Conservation (phyloP, 2,329 filamentous ascomycete species). For the Thermomyces lanuginosus region DNA sequence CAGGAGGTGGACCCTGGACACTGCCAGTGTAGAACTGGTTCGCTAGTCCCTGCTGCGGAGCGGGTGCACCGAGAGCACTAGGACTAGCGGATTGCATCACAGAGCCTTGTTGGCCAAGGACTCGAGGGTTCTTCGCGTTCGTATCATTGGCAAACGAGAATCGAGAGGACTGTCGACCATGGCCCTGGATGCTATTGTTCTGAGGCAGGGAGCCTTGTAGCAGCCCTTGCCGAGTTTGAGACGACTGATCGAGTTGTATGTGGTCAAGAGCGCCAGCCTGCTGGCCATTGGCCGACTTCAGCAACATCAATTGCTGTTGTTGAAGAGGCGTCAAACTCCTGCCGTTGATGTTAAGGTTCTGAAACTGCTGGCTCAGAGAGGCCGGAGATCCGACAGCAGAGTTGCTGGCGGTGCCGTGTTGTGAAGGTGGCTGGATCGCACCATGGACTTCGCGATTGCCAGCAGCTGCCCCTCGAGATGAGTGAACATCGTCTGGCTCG, state of each 20-base stretch:
- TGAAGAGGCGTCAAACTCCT: conserved; percentile 70
- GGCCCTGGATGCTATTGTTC: conserved; percentile 43
- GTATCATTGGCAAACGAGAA: conserved; percentile 74
- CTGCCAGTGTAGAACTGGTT: conserved; percentile 67
- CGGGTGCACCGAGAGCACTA: conserved; percentile 22
- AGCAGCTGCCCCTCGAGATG: conserved; percentile 21
- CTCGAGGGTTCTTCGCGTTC: conserved; percentile 42
- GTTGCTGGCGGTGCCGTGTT: conserved; percentile 38
- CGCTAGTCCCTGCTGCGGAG: conserved; percentile 27
- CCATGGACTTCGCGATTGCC: conserved; percentile 44
- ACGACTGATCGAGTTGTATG: conserved; percentile 25
- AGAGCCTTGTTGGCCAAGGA: conserved; percentile 34
- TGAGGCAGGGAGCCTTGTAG: conserved; percentile 35
- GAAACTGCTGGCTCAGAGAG: conserved; percentile 29
- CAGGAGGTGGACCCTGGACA: conserved; percentile 84
- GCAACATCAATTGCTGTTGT: conserved; percentile 53
- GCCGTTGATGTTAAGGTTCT: conserved; percentile 45
- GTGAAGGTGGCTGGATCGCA: conserved; percentile 61
- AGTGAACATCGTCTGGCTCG: conserved; percentile 70
- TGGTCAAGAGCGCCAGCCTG: conserved; percentile 40
- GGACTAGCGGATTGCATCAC: conserved; percentile 23
- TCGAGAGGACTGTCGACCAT: conserved; percentile 68
- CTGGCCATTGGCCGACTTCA: conserved; percentile 41
- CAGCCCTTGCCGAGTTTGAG: conserved; percentile 28
- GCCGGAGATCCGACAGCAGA: conserved; percentile 27